Evolutionary conservation across 1,284 basidiomycete genomes (phyloP), one percentile per base, ranked within the genome.

Genomic region (Cutaneotrichosporon sp.): DNA sequence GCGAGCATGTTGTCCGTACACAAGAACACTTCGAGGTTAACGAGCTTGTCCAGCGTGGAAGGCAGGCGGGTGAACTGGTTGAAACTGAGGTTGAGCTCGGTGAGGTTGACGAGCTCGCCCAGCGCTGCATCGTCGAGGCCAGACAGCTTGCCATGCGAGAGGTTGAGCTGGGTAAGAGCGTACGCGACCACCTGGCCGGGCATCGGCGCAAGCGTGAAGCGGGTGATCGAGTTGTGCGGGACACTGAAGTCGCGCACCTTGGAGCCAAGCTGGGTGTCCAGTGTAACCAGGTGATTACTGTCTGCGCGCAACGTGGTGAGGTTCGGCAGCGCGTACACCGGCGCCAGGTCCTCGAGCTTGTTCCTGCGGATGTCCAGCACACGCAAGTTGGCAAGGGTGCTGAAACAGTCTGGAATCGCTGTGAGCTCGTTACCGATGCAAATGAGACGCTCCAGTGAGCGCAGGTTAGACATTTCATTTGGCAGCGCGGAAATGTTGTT

Each of bases 1-100:
- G 84, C 83, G 8, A 99, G 80, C 63, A 86, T 81, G 73, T 97
- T 98, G 72, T 97, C 90, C 42, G 88, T 90, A 67, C 90, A 91
- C 4, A 87, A 87, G 3, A 99, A 81, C 1, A 77, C 78, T 61
- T 84, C 79, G 24, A 99, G 83, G 50, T 81, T 81, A 17, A 76
- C 77, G 24, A 97, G 82, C 16, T 83, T 80, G 41, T 86, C 87
- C 5, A 97, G 76, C 11, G 84, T 82, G 34, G 91, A 85, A 0
- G 94, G 92, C 29, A 98, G 81, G 6, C 82, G 79, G 12, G 86
- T 85, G 67, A 98, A 86, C 49, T 88, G 83, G 75, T 98, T 96
- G 75, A 90, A 84, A 68, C 91, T 85, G 52, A 97, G 78, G 56
- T 82, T 82, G 45, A 96, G 80, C 4, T 76, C 77, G 47, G 82